Evolutionary conservation across 192 early-diverging fungal species (phyloP), one percentile per base, ranked within the genome.

Genomic region (Coemansia sp.): DNA sequence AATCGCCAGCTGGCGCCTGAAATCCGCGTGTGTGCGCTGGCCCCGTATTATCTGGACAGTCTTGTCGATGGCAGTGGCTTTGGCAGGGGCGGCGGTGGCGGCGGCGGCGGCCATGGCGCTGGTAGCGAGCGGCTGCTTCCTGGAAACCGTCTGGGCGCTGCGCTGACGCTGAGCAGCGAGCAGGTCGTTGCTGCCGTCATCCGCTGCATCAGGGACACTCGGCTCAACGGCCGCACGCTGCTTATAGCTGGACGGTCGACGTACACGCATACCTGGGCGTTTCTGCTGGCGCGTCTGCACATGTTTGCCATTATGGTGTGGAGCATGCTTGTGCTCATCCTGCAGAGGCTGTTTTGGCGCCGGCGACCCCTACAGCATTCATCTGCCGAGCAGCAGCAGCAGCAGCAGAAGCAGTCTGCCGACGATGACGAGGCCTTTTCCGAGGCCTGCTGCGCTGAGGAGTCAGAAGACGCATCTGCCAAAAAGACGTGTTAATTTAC

Each of bases 181-280:
- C 74, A 76, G 58, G 74, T 76, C 45, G 74, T 71, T 36, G 60
- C 25, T 2, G 59, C 74, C 0, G 68, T 76, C 3, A 11, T 76
- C 24, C 64, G 74, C 24, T 76, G 74, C 47, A 76, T 76, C 39
- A 56, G 61, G 52, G 74, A 76, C 47, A 35, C 63, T n/a, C 35
- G 61, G 11, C 52, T 76, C 25, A 61, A 61, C 1, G 74, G 74
- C 25, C 55, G 39, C 5, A 76, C 74, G 10, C 49, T 76, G 52
- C 58, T 76, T 16, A 55, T 71, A 11, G 68, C 68, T n/a, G 68
- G 74, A 62, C 61, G 65, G n/a, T 71, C 68, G 16, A 56, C 68
- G 29, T 76, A 76, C 48, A 45, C 61, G 48, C 42, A 45, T 34
- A 48, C 61, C 34, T 59, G 61, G 68, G 27, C 45, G 20, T 62